Base-by-base conservation (phyloP, 2,329 filamentous ascomycete species). In the Elsinoe fawcettii region DNA sequence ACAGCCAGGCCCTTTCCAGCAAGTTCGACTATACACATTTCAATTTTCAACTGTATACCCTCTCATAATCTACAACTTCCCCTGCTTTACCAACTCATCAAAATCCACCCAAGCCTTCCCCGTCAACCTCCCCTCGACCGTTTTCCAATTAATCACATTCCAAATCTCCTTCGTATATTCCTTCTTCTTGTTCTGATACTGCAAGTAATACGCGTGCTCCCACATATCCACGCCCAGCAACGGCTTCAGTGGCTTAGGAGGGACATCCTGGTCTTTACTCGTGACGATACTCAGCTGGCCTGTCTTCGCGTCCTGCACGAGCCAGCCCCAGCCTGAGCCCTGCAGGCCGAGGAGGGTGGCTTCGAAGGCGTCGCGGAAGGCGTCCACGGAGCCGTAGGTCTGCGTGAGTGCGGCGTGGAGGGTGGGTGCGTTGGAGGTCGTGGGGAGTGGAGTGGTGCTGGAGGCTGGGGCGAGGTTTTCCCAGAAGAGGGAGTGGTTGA, bases 401-500 rank as follows among this genome's bases (percentile, higher is more conserved):
- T 75, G 72, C 51, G 75, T 71, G 63, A 95, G 85, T 7, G 83
- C 84, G 0, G 76, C 75, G 7, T 77, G 63, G 4, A 95, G 76
- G 18, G 75, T 73, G 0, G 85, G 83, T 0, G 74, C 73, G 46
- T 32, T 32, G n/a, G 3, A 7, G 0, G 83, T 82, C 3, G 77
- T 73, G 2, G 79, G 70, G 47, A 81, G 75, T 1, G 87, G 79
- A 6, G 84, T 81, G 0, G 77, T 62, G 2, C 79, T 83, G 16
- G 73, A 76, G 0, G 82, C 73, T 0, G 81, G 73, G 16, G 95
- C 79, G 9, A 71, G 60, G 71, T 90, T 91, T 74, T 88, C 84
- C 90, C 90, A 96, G 79, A 96, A 96, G 34, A 96, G 82, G 0
- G 83, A 85, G 77, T 96, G 91, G 76, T 96, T 96, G 74, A 95